Percentiles rank a stretch among this genome's conserved stretches.
Conservation (phyloP, 1,284 basidiomycete species). For the Moesziomyces sp. region DNA sequence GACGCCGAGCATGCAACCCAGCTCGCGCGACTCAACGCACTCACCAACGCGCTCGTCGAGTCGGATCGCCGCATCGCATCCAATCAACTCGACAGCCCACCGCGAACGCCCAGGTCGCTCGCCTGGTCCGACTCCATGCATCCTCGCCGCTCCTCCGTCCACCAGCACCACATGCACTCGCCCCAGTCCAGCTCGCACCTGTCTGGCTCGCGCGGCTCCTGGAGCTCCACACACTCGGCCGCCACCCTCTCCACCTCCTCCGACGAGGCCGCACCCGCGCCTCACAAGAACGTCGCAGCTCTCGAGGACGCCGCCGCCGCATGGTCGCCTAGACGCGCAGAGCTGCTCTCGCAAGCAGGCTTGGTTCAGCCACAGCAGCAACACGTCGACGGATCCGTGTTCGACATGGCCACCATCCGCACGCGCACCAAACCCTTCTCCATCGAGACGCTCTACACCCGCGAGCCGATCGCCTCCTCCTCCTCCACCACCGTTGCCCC, state of each 20-base stretch:
- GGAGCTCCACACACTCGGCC: conserved; percentile 23
- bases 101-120: conserved; percentile 22
- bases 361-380: conserved; percentile 23
- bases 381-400: conserved; percentile 19
- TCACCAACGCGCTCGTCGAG: conserved; percentile 13
- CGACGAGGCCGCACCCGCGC: conserved; percentile 18
- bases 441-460: conserved; percentile 23
- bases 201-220: conserved; percentile 21
- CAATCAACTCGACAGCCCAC: conserved; percentile 22
- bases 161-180: conserved; percentile 10
- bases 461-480: conserved; percentile 1
- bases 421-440: conserved; percentile 7
- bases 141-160: conserved; percentile 20
- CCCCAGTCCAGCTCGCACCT: conserved; percentile 17
- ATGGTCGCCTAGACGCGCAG: conserved; percentile 1
- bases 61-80: conserved; percentile 24
- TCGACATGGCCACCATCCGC: conserved; percentile 34
- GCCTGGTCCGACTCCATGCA: conserved; percentile 6
- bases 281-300: conserved; percentile 7
- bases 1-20: conserved; percentile 11
- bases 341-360: conserved; percentile 13
- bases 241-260: conserved; percentile 27
- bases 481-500: no score
- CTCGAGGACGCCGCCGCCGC: neutral
- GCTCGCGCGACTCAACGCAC: conserved; percentile 17